Percentiles rank a stretch among this genome's conserved stretches.
Conservation (phyloP, 2,329 filamentous ascomycete genomes). For the Talaromyces sp. region DNA sequence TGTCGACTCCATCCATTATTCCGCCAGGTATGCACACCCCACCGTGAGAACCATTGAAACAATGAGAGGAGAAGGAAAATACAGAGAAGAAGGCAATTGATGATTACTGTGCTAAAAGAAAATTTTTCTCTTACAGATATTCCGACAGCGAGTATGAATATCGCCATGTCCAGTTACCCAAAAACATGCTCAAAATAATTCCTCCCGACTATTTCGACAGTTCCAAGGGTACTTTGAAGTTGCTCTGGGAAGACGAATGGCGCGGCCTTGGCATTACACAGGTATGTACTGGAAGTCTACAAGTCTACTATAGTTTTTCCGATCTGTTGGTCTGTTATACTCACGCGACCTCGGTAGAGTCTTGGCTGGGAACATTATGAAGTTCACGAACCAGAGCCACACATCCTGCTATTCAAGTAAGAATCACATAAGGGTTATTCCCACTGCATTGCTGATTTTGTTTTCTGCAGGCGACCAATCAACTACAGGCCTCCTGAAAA, state of each 20-base stretch:
- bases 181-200: conserved; percentile 96
- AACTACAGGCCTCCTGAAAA: conserved; percentile 66
- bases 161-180: conserved; percentile 93
- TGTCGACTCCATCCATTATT: conserved; percentile 92
- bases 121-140: conserved; percentile 56
- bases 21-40: conserved; percentile 60
- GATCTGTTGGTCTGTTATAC: background rate
- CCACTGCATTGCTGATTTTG: conserved; percentile 16
- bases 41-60: background rate
- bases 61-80: background rate
- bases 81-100: background rate
- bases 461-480: conserved; percentile 67
- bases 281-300: conserved; percentile 51
- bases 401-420: conserved; percentile 98
- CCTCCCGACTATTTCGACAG: conserved; percentile 91
- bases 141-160: conserved; percentile 92
- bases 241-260: conserved; percentile 99
- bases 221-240: conserved; percentile 83
- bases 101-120: background rate
- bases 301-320: background rate
- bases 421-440: conserved; percentile 33
- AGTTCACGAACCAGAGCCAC: conserved; percentile 96
- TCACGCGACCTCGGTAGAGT: conserved; percentile 54
- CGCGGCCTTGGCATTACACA: conserved; percentile 94
- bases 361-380: conserved; percentile 99